Evolutionary conservation across 2,329 filamentous ascomycete genomes (phyloP).

Genomic region (Triangularia setosa): DNA sequence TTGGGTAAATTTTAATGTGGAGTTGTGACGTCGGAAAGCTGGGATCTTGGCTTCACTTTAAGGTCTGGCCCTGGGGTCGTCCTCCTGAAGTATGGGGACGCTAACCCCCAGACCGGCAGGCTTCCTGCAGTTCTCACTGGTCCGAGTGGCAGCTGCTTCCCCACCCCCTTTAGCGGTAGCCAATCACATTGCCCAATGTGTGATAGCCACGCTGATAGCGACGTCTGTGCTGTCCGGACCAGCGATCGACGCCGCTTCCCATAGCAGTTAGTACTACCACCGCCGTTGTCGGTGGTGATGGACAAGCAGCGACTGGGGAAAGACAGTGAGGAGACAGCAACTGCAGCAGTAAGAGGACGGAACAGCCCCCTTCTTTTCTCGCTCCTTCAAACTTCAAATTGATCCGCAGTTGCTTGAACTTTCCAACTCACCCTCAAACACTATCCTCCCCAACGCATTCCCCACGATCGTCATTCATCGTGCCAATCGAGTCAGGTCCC

Average conservation of each 20-base stretch:
- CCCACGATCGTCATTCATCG: neutral
- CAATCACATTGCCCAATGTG: slow-evolving; percentile 13
- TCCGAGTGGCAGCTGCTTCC: neutral
- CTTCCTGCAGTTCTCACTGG: slow-evolving; percentile 19
- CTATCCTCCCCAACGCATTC: neutral
- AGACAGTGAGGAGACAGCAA: neutral
- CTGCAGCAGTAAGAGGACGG: neutral
- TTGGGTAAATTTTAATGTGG: slow-evolving; percentile 17
- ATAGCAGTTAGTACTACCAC: neutral
- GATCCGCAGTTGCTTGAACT: neutral
- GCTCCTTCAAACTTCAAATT: slow-evolving; percentile 2
- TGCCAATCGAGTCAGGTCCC: slow-evolving; percentile 18
- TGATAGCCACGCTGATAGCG: slow-evolving; percentile 16
- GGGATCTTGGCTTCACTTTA: slow-evolving; percentile 7
- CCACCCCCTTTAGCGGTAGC: slow-evolving; percentile 15
- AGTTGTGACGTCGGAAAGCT: slow-evolving; percentile 25
- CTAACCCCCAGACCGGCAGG: slow-evolving; percentile 4
- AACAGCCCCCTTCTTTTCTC: neutral
- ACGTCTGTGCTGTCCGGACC: slow-evolving; percentile 11
- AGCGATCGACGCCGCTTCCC: slow-evolving; percentile 15
- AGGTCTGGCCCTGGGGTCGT: slow-evolving; percentile 11
- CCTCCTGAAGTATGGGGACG: slow-evolving; percentile 13
- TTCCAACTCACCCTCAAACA: neutral
- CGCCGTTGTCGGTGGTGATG: neutral
- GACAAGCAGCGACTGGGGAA: neutral